A percentile compares a stretch with the other conserved stretches of the same genome.
These are phyloP conservation scores for Meyerozyma carpophila DNA, from an alignment of 1,139 yeast genomes.

Conservation along the genomic window DNA sequence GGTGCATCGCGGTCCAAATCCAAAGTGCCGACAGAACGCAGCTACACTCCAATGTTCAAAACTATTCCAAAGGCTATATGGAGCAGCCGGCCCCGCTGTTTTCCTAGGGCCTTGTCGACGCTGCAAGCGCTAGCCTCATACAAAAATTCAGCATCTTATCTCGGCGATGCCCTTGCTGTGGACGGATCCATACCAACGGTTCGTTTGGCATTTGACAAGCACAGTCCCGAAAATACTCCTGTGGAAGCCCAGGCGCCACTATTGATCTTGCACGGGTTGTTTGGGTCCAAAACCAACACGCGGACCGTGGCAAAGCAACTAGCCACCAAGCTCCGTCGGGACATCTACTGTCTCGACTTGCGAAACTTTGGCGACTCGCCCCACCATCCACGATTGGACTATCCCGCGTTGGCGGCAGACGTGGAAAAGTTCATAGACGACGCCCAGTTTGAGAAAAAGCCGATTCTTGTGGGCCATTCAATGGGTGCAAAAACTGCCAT, in stretches of 20 bases:
- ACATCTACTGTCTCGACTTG: slow-evolving; percentile 70
- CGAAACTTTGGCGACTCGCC: slow-evolving; percentile 95
- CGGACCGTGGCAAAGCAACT: slow-evolving; percentile 60
- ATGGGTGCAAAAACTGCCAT: slow-evolving; percentile 97
- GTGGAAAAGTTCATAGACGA: slow-evolving; percentile 63
- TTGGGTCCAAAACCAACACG: slow-evolving; percentile 78
- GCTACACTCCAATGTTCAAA: too few species aligned
- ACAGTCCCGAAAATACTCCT: slow-evolving; percentile 16
- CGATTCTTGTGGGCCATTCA: slow-evolving; percentile 83
- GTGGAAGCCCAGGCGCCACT: slow-evolving; percentile 41
- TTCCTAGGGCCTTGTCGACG: not conserved
- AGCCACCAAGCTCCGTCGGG: slow-evolving; percentile 35
- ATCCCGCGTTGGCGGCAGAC: slow-evolving; percentile 79
- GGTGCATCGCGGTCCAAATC: too few species aligned
- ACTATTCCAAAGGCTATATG: not conserved
- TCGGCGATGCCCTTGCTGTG: slow-evolving; percentile 21
- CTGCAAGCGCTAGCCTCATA: not conserved
- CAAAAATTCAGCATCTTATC: slow-evolving; percentile 6
- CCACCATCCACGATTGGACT: slow-evolving; percentile 62
- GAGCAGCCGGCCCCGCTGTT: not conserved
- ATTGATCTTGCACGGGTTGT: slow-evolving; percentile 79
- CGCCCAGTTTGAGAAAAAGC: slow-evolving; percentile 35
- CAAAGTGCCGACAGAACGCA: too few species aligned
- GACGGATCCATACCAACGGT: slow-evolving; percentile 24
- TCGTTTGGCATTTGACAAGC: slow-evolving; percentile 24